Percentiles rank a stretch among this genome's conserved stretches.
Evolutionary conservation across 768 basidiomycete genomes (phyloP).

Genomic region (Tylopilus subfusipes): DNA sequence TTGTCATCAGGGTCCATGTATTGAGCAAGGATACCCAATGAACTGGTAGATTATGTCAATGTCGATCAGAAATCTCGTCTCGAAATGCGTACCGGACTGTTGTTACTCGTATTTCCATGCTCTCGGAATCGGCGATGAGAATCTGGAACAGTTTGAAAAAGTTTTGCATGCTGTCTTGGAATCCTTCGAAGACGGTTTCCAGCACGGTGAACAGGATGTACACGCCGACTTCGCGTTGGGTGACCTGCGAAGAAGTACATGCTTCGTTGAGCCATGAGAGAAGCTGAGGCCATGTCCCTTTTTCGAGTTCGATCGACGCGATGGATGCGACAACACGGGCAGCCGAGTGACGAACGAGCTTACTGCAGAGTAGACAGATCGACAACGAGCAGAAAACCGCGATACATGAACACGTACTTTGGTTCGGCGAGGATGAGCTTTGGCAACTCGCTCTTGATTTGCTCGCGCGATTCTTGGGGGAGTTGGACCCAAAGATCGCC

Average conservation of each 20-base stretch:
- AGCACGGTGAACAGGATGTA: constrained; percentile 89
- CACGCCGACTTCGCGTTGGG: constrained; percentile 88
- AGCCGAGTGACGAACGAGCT: constrained; percentile 87
- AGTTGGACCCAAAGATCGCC: constrained; percentile 80
- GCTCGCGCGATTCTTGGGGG: constrained; percentile 60
- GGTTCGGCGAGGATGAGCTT: constrained; percentile 73
- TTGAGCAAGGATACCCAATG: constrained; percentile 90
- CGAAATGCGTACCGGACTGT: constrained; percentile 61
- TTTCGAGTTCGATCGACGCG: constrained; percentile 80
- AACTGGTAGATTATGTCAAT: constrained; percentile 38
- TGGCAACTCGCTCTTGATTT: constrained; percentile 84
- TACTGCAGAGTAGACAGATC: constrained; percentile 42
- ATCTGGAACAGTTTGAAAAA: constrained; percentile 78
- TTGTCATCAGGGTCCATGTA: constrained; percentile 90
- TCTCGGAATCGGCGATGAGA: constrained; percentile 78
- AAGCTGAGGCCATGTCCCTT: constrained; percentile 79
- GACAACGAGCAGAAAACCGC: background rate
- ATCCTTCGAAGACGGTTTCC: constrained; percentile 88
- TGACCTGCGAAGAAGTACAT: constrained; percentile 59
- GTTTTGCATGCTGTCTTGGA: constrained; percentile 67
- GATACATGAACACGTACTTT: constrained; percentile 48
- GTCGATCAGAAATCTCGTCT: background rate
- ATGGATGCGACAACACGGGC: constrained; percentile 93
- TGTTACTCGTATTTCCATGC: constrained; percentile 84
- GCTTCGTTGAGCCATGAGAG: constrained; percentile 84